Conservation (phyloP, 2,329 filamentous ascomycete species). For the Cordyceps cicadae region DNA sequence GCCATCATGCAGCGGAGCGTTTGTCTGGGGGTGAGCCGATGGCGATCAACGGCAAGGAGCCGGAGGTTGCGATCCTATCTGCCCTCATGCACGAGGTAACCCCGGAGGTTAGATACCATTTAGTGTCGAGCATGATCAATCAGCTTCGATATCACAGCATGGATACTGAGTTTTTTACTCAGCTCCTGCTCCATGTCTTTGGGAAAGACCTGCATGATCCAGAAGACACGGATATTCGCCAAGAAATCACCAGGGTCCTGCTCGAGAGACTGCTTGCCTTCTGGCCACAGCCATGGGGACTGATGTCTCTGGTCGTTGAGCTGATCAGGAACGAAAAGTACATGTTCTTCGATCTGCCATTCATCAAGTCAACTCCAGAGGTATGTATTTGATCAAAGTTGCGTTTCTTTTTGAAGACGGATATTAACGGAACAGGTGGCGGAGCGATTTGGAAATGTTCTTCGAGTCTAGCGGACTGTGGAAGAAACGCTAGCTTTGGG, state of each 20-base stretch:
- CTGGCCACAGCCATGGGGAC: conserved; percentile 91
- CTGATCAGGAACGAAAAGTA: conserved; percentile 86
- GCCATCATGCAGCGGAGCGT: conserved; percentile 58
- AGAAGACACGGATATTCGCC: conserved; percentile 73
- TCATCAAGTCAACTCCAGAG: conserved; percentile 83
- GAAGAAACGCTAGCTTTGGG: not conserved
- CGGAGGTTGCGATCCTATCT: conserved; percentile 63
- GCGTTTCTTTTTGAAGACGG: not conserved
- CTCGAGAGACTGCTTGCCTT: conserved; percentile 81
- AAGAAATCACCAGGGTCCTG: conserved; percentile 83
- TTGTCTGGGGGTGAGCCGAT: conserved; percentile 51
- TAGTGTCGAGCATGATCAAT: conserved; percentile 78
- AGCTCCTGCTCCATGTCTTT: conserved; percentile 77
- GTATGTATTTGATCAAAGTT: conserved; percentile 38
- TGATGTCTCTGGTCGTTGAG: conserved; percentile 81
- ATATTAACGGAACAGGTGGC: conserved; percentile 24
- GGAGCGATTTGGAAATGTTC: conserved; percentile 27
- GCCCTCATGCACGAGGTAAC: conserved; percentile 67
- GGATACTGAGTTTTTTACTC: conserved; percentile 88
- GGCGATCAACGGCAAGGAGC: conserved; percentile 31
- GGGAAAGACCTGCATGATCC: conserved; percentile 63
- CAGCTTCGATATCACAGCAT: conserved; percentile 85
- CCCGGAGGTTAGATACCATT: conserved; percentile 73
- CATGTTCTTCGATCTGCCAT: conserved; percentile 85
- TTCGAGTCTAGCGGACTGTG: conserved; percentile 22